These are phyloP conservation scores for Biancaea sappan DNA, from an alignment of 306 rosid species.

Conservation along the genomic window DNA sequence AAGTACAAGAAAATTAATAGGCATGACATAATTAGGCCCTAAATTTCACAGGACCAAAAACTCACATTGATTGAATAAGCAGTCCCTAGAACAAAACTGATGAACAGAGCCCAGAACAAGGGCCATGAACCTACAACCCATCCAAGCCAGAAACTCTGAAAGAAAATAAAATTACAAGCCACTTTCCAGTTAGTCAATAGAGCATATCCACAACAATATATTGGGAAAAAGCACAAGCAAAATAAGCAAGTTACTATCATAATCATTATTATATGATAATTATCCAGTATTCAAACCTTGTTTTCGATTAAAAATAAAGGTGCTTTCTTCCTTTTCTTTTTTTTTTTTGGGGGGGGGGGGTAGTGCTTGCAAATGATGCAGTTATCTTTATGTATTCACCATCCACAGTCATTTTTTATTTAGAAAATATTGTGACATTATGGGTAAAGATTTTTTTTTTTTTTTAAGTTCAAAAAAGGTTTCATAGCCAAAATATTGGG, in stretches of 20 bases:
- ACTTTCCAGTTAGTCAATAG: slow-evolving; percentile 18
- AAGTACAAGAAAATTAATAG: background rate
- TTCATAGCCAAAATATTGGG: background rate
- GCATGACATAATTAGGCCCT: background rate
- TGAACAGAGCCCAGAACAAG: slow-evolving; percentile 89
- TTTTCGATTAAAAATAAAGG: background rate
- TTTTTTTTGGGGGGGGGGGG: too few species aligned
- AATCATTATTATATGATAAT: background rate
- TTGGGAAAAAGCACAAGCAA: background rate
- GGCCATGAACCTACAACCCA: slow-evolving; percentile 98
- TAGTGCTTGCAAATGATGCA: background rate
- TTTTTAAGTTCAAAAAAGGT: background rate
- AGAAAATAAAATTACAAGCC: slow-evolving; percentile 37
- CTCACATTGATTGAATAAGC: slow-evolving; percentile 96
- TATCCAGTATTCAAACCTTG: background rate
- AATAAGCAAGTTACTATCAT: background rate
- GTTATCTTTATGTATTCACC: background rate
- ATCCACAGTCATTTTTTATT: background rate
- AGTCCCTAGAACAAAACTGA: slow-evolving; percentile 91
- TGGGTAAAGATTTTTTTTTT: background rate
- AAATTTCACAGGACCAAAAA: slow-evolving; percentile 25
- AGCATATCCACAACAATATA: slow-evolving; percentile 20
- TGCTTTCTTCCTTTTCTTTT: too few species aligned
- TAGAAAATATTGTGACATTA: background rate
- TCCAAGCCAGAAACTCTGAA: slow-evolving; percentile 93